Evolutionary conservation across 2,329 filamentous ascomycete genomes (phyloP).

Genomic region (Phialophora expanda): DNA sequence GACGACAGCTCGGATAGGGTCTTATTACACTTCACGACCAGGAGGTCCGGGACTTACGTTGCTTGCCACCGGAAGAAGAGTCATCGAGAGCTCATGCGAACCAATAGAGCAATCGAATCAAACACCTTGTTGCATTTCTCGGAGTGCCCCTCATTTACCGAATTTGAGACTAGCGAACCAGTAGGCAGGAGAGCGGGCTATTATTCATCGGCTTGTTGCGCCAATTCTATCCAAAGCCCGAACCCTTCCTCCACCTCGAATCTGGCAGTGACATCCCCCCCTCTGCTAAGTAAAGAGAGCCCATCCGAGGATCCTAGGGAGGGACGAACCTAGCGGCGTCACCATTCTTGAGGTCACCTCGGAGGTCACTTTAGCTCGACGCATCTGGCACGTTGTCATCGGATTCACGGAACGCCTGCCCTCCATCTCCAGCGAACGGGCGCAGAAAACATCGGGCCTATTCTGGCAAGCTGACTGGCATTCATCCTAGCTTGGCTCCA

Average conservation of each 20-base stretch:
- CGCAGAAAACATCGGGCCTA: neutral
- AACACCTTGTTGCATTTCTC: slow-evolving; percentile 16
- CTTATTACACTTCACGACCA: slow-evolving; percentile 9
- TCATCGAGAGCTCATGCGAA: slow-evolving; percentile 27
- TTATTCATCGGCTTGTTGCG: slow-evolving; percentile 26
- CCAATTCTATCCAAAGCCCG: slow-evolving; percentile 18
- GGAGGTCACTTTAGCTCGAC: slow-evolving; percentile 25
- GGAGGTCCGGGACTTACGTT: slow-evolving; percentile 7
- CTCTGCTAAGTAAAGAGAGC: slow-evolving; percentile 3
- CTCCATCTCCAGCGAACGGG: slow-evolving; percentile 17
- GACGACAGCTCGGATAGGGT: slow-evolving; percentile 7
- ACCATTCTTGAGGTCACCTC: slow-evolving; percentile 27
- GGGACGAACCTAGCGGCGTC: slow-evolving; percentile 37
- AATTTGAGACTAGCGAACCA: slow-evolving; percentile 24
- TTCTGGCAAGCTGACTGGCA: slow-evolving; percentile 28
- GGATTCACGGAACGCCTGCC: slow-evolving; percentile 6
- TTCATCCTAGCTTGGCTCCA: slow-evolving; percentile 26
- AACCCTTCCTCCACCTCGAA: neutral
- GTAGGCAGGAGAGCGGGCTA: slow-evolving; percentile 16
- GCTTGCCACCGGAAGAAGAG: slow-evolving; percentile 22
- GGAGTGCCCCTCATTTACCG: slow-evolving; percentile 20
- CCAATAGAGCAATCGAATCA: slow-evolving; percentile 30
- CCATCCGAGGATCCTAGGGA: slow-evolving; percentile 21
- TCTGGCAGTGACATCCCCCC: slow-evolving; percentile 3
- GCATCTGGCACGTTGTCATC: slow-evolving; percentile 27